Evolutionary conservation across 768 basidiomycete genomes (phyloP), one percentile per base, ranked within the genome.

Genomic region (Suillus luteus): DNA sequence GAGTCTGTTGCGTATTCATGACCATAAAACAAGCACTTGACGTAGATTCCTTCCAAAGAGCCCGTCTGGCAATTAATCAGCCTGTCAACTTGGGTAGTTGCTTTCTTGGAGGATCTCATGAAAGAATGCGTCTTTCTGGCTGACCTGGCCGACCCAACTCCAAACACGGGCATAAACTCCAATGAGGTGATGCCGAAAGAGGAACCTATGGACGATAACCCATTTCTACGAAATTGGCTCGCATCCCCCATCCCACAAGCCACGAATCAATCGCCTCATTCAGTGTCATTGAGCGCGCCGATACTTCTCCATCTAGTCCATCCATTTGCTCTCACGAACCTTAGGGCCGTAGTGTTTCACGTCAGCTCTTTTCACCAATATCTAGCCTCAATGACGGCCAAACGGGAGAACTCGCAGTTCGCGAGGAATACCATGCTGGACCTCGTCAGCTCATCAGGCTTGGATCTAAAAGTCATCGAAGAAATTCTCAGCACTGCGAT

Each of bases 21-120:
- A 40, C 52, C 40, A 40, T 5, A 38, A 61, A 27, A 27, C 33
- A 49, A 35, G 54, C 62, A 65, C 69, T 55, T 5, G 40, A 19
- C 49, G 64, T 59, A 68, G 35, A 17, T 27, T 54, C 10, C 33
- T 52, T 33, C 10, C 6, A 54, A 54, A 93, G 91, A 86, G 60
- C 85, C 88, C 41, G 81, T 86, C 33, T 93, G 92, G 92, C 87
- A 89, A 66, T 79, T 93, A 15, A 83, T 87, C 54, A 83, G 82
- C 10, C 69, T 92, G 54, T 84, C 82, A 1, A 77, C 76, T 9
- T 93, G 90, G 90, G 71, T 85, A 51, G 76, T 91, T 33, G 75
- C 75, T 40, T 86, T 91, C 66, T 65, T 86, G 22, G 89, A 90
- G 71, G 82, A 76, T 59, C 71, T 93, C 5, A 72, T 92, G 73